Percentiles rank a stretch among this genome's conserved stretches.
Conservation (phyloP, 2,329 filamentous ascomycete genomes). For the Macrophomina pseudophaseolina region DNA sequence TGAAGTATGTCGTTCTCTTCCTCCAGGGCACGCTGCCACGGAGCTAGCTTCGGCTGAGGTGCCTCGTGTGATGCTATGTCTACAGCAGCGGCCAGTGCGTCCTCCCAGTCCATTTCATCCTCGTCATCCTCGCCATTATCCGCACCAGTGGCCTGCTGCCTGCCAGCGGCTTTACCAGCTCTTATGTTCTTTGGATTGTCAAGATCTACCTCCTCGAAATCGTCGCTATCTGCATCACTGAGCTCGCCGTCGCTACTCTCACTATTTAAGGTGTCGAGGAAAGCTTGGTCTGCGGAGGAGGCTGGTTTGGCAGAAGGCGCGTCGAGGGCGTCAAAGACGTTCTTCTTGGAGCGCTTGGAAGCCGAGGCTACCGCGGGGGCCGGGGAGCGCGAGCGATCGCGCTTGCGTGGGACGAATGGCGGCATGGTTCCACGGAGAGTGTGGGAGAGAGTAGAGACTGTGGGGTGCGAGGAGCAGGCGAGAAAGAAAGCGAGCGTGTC, state of each 20-base stretch:
- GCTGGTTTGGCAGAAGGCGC: constrained; percentile 7
- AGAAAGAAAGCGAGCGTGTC: neutral
- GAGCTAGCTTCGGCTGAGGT: neutral
- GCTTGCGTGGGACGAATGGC: constrained; percentile 26
- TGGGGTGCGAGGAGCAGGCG: neutral
- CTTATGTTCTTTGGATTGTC: neutral
- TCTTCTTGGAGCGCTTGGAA: constrained; percentile 23
- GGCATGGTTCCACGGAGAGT: constrained; percentile 19
- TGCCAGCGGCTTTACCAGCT: neutral
- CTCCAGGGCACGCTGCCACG: constrained; percentile 9
- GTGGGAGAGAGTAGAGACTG: neutral
- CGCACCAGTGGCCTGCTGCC: neutral
- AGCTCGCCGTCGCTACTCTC: neutral
- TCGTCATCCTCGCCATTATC: constrained; percentile 28
- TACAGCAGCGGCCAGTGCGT: constrained; percentile 43
- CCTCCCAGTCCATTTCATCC: constrained; percentile 46
- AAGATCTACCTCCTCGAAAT: constrained; percentile 13
- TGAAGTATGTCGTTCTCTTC: constrained; percentile 35
- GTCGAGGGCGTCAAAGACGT: constrained; percentile 22
- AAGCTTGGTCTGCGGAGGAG: constrained; percentile 21
- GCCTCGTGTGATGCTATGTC: constrained; percentile 24
- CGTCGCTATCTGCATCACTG: constrained; percentile 21
- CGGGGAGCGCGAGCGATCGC: constrained; percentile 19
- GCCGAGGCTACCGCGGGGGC: neutral
- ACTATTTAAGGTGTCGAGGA: constrained; percentile 21